phyloP scores from a whole-genome alignment of 73 alveolate genomes.

The Paramecium biaurelia region DNA sequence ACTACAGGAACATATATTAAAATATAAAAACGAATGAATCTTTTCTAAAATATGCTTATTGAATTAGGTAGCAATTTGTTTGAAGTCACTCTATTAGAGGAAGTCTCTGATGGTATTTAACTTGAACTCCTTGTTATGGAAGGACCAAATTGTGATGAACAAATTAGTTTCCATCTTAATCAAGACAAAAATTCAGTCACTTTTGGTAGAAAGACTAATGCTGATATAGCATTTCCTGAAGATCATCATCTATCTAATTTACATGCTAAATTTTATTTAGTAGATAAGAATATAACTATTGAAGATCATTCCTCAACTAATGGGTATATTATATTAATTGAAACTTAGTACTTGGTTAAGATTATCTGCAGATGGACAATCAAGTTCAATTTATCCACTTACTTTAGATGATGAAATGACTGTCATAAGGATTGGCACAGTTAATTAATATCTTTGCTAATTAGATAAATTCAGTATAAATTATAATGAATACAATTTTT shows the following conservation, averaged over 20 bases:
- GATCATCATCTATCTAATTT: constrained; percentile 44
- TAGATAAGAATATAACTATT: neutral
- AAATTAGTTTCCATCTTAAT: neutral
- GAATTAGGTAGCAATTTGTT: constrained; percentile 80
- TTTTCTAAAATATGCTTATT: constrained; percentile 74
- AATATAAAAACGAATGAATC: constrained; percentile 69
- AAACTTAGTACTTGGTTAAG: constrained; percentile 56
- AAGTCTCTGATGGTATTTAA: neutral
- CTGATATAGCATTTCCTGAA: constrained; percentile 31
- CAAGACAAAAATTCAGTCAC: neutral
- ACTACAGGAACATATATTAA: constrained; percentile 85
- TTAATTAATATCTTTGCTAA: constrained; percentile 39
- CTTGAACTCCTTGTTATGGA: neutral
- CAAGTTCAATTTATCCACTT: neutral
- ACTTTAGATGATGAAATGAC: neutral
- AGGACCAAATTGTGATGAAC: constrained; percentile 36
- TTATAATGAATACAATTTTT: constrained; percentile 10
- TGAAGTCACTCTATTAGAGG: constrained; percentile 47
- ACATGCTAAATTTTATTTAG: constrained; percentile 48
- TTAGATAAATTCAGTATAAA: neutral
- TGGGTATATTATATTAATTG: constrained; percentile 11
- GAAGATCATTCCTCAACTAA: constrained; percentile 46
- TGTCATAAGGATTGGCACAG: constrained; percentile 52
- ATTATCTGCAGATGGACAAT: constrained; percentile 53
- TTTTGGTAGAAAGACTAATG: constrained; percentile 32